A percentile compares a stretch with the other conserved stretches of the same genome.
phyloP scores from a whole-genome alignment of 441 rosid species.

The Corymbia citriodora region DNA sequence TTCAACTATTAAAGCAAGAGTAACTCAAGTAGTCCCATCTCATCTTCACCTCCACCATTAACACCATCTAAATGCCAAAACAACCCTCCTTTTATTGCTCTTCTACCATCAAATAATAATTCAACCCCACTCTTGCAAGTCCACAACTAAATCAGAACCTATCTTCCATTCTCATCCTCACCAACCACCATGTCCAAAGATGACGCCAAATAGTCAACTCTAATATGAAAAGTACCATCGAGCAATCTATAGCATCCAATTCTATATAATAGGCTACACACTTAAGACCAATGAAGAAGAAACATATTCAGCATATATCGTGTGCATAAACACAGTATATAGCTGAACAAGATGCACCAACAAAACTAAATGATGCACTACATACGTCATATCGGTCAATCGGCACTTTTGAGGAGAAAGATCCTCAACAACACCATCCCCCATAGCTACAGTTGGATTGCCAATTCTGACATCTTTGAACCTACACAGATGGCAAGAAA shows the following conservation, averaged over 20 bases:
- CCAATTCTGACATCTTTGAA: conserved; percentile 73
- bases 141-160: not conserved
- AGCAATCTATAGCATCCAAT: not conserved
- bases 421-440: conserved; percentile 20
- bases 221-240: not conserved
- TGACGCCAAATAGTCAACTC: not conserved
- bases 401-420: conserved; percentile 84
- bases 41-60: not conserved
- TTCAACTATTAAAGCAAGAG: not conserved
- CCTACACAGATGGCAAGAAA: conserved; percentile 29
- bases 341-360: not conserved
- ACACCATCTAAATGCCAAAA: not conserved
- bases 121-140: not conserved
- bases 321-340: not conserved
- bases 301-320: not conserved
- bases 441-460: conserved; percentile 36
- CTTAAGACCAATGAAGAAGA: not conserved
- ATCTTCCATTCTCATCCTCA: not conserved
- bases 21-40: not conserved
- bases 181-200: not conserved
- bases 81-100: not conserved
- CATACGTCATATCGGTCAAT: conserved; percentile 77
- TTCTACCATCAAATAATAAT: not conserved
- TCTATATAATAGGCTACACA: not conserved
- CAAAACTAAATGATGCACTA: not conserved